Conservation (phyloP, 2,329 filamentous ascomycete genomes). For the Epichloe typhina region DNA sequence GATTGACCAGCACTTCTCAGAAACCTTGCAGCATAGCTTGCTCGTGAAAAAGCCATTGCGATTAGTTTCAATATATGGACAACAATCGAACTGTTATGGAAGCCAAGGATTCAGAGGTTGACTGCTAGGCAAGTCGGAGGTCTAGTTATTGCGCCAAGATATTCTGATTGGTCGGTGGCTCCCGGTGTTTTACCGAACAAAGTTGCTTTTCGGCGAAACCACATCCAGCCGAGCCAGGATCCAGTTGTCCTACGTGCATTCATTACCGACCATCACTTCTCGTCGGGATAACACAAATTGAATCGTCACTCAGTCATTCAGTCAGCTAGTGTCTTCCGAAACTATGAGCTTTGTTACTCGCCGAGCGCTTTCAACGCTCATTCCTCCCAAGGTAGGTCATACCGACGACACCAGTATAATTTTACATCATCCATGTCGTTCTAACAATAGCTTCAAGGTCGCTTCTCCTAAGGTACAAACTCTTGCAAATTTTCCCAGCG, state of each 20-base stretch:
- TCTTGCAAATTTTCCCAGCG: neutral
- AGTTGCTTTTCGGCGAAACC: constrained; percentile 36
- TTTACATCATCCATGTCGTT: constrained; percentile 9
- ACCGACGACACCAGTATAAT: neutral
- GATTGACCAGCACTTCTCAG: constrained; percentile 32
- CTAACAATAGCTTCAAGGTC: constrained; percentile 37
- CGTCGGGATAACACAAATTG: constrained; percentile 19
- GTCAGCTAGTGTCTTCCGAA: constrained; percentile 20
- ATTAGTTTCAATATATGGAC: constrained; percentile 15
- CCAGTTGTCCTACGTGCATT: constrained; percentile 14
- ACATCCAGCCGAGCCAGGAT: constrained; percentile 11
- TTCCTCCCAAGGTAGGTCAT: constrained; percentile 82
- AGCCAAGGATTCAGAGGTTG: neutral
- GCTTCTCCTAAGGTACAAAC: constrained; percentile 64
- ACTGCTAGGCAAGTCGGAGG: constrained; percentile 11
- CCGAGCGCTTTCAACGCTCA: constrained; percentile 92
- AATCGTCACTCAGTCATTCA: constrained; percentile 13
- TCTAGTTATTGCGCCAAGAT: neutral
- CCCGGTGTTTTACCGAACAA: constrained; percentile 32
- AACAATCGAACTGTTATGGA: constrained; percentile 10
- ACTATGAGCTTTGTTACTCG: constrained; percentile 89
- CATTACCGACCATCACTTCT: constrained; percentile 21
- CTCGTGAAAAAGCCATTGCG: constrained; percentile 55
- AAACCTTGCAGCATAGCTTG: constrained; percentile 37
- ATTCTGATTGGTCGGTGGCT: constrained; percentile 29